Percentiles rank a stretch among this genome's conserved stretches.
These are phyloP conservation scores for Camellia sinensis DNA, from an alignment of 148 eudicot genomes.

Conservation along the genomic window DNA sequence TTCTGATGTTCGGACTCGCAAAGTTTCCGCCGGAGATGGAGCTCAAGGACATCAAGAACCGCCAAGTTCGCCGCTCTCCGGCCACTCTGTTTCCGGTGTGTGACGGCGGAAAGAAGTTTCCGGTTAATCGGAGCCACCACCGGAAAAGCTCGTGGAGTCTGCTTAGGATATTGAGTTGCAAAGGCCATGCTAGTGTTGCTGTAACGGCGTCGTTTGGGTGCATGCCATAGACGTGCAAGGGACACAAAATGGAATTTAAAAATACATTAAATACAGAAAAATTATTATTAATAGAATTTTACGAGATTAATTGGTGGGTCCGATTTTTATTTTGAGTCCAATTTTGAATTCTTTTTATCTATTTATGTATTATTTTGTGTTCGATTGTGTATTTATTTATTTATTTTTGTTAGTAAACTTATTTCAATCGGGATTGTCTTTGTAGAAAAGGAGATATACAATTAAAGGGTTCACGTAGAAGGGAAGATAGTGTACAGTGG, in stretches of 20 bases:
- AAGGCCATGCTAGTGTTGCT: conserved; percentile 31
- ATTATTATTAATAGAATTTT: too few species aligned
- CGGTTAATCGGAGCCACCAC: conserved; percentile 15
- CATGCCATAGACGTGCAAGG: not conserved
- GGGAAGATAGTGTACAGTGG: conserved; percentile 12
- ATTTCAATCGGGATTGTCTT: too few species aligned
- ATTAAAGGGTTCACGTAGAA: not conserved
- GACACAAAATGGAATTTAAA: too few species aligned
- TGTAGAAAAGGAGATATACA: not conserved
- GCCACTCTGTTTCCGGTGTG: conserved; percentile 23
- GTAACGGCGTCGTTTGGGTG: conserved; percentile 29
- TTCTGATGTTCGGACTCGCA: conserved; percentile 37
- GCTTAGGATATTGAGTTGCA: conserved; percentile 38
- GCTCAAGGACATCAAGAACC: conserved; percentile 46
- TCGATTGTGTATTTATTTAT: too few species aligned
- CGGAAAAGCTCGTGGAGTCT: conserved; percentile 37
- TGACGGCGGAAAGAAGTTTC: not conserved
- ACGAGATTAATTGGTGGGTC: too few species aligned
- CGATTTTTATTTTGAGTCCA: too few species aligned
- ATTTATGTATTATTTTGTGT: too few species aligned
- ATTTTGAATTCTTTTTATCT: too few species aligned
- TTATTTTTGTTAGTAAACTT: too few species aligned
- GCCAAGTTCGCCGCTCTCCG: conserved; percentile 44
- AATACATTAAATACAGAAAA: too few species aligned
- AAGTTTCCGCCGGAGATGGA: conserved; percentile 60